Evolutionary conservation across 2,329 filamentous ascomycete species (phyloP), one percentile per base, ranked within the genome.

Genomic region (Talaromyces amestolkiae): DNA sequence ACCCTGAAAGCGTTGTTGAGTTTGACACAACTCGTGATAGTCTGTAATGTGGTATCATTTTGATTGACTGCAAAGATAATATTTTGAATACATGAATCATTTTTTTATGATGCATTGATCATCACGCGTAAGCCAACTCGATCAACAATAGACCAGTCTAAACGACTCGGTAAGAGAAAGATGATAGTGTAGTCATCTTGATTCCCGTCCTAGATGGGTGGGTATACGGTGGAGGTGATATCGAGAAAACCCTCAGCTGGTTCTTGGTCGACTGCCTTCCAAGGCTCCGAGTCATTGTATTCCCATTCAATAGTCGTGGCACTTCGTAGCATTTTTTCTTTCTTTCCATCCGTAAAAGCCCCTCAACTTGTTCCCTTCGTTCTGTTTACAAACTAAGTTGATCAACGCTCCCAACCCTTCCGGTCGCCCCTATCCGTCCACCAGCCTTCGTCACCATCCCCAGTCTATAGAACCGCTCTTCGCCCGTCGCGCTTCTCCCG

Each of bases 401-500:
- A 72, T 83, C 81, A 68, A 82, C 74, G 69, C 81, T 83, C 47
- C 79, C 79, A 9, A 81, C 79, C 66, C 80, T 70, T 22, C 75
- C 77, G 62, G 76, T 75, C 17, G 76, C 78, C 9, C 77, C 80
- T 54, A 79, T 70, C 59, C 79, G 71, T 39, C 77, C 79, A 51
- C 78, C 78, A 7, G 76, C 78, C 65, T 77, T 80, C 5, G 79
- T 81, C 24, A 83, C 81, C 76, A 82, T 78, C 3, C 81, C 81
- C 7, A 83, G 68, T 9, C 78, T 75, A 65, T 83, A 83, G 64
- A 82, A 82, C 58, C 79, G 76, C 67, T 83, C 81, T 70, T 83
- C 81, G 0, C 81, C 81, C 17, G 71, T 75, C 11, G 79, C 76
- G 24, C 79, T 82, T 41, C 79, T 74, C 4, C 82, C 82, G 3